A percentile compares a stretch with the other conserved stretches of the same genome.
phyloP scores from a whole-genome alignment of 2,329 filamentous ascomycete genomes.

The Penicillium sp. region DNA sequence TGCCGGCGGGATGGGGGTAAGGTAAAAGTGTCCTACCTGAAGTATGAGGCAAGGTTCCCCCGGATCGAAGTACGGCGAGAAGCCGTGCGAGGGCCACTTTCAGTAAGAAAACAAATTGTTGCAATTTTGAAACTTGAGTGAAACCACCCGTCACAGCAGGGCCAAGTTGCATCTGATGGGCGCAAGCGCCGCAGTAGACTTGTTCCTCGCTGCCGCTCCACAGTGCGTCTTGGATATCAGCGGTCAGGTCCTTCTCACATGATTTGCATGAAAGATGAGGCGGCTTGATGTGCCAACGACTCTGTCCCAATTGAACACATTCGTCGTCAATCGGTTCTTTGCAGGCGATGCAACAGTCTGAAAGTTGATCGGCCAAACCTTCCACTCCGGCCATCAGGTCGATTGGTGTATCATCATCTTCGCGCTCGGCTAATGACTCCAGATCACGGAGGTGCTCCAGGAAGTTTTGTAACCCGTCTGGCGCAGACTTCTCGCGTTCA shows the following conservation, averaged over 20 bases:
- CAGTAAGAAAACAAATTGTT: conserved; percentile 92
- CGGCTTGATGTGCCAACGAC: conserved; percentile 74
- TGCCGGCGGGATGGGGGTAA: conserved; percentile 8
- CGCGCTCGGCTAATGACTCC: conserved; percentile 66
- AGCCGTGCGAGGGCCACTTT: conserved; percentile 87
- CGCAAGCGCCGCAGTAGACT: conserved; percentile 71
- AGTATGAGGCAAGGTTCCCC: conserved; percentile 73
- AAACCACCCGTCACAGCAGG: conserved; percentile 63
- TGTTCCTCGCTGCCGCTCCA: conserved; percentile 68
- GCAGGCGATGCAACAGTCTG: conserved; percentile 81
- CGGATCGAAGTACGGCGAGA: conserved; percentile 80
- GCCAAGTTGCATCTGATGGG: conserved; percentile 48
- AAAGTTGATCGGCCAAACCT: conserved; percentile 69
- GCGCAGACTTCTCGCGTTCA: conserved; percentile 75
- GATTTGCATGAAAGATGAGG: conserved; percentile 68
- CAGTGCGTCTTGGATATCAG: conserved; percentile 66
- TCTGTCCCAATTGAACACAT: conserved; percentile 72
- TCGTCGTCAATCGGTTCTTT: conserved; percentile 91
- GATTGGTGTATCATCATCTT: conserved; percentile 63
- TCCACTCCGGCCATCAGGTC: conserved; percentile 66
- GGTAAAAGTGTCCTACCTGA: conserved; percentile 51
- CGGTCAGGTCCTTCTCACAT: conserved; percentile 72
- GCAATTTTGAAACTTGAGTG: conserved; percentile 75
- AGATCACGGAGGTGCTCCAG: conserved; percentile 80
- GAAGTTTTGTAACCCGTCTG: conserved; percentile 77